Evolutionary conservation across 176 grass and related monocot species (phyloP), one percentile per base, ranked within the genome.

Genomic region (Dactylis glomerata): DNA sequence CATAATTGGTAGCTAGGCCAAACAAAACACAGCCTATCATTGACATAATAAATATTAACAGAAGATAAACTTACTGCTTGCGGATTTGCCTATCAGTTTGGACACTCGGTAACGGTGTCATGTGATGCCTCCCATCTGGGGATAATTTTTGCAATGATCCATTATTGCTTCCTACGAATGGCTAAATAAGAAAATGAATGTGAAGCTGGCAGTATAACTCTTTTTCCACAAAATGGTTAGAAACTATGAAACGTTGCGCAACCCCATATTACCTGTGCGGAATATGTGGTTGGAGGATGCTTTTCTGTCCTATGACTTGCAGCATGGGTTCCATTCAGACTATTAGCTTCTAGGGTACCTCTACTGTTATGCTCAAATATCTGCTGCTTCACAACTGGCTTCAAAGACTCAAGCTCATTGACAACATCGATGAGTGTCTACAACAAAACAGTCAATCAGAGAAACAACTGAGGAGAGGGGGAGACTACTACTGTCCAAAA

Each of bases 351-450:
- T 33, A 56, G 32, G n/a, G 76, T 86, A 82, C 75, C 76, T 79
- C 59, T 86, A 87, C 77, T 83, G 50, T 99, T 94, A 66, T 90
- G 90, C 72, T 90, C 80, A 13, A 84, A 46, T 32, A 99, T 78
- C 88, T 89, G 91, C 26, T 38, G 81, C 55, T 90, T 90, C 66
- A 94, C 96, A 83, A 80, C 89, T 69, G 93, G 96, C 94, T 99
- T 99, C 56, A 99, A 75, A 70, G 93, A 77, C 85, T 99, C 96
- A 67, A 99, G 89, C 84, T 99, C 96, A 86, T 83, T 87, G 52
- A 99, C 80, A 52, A 99, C 93, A 87, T 89, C 89, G 55, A 80
- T 74, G 45, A 99, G 89, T 96, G 93, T 96, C 96, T 99, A 72
- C 50, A 86, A 89, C 31, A 67, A 88, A 88, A 74, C 16, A 46